Evolutionary conservation across 2,329 filamentous ascomycete genomes (phyloP).

Genomic region (Botrytis squamosa): DNA sequence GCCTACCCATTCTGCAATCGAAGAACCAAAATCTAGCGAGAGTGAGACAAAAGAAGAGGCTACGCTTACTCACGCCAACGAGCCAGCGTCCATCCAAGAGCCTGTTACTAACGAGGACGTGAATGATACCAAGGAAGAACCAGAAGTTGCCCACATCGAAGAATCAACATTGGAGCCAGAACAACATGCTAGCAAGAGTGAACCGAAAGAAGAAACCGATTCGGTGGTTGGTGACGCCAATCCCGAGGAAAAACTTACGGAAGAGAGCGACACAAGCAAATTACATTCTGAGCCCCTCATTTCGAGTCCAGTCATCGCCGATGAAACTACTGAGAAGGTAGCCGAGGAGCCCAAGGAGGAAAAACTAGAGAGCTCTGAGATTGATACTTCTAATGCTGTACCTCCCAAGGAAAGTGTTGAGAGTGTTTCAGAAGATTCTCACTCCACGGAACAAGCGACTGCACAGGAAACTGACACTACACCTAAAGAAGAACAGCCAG

Average conservation of each 20-base stretch:
- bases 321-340: neutral
- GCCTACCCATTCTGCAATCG: neutral
- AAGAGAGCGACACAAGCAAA: neutral
- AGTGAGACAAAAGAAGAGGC: neutral
- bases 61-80: neutral
- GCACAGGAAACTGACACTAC: neutral
- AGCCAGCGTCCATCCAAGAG: neutral
- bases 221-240: neutral
- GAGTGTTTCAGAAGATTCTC: neutral
- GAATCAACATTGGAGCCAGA: neutral
- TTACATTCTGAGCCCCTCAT: neutral
- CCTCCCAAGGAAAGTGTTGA: neutral
- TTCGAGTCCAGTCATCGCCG: neutral
- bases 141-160: neutral
- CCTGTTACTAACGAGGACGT: neutral
- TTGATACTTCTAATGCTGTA: neutral
- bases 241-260: neutral
- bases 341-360: neutral
- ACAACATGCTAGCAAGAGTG: neutral
- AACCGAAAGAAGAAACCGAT: neutral
- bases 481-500: neutral
- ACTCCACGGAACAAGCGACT: neutral
- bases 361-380: neutral
- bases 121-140: neutral
- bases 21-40: neutral